Evolutionary conservation across 441 rosid genomes (phyloP).

Genomic region (Eutrema salsugineum): DNA sequence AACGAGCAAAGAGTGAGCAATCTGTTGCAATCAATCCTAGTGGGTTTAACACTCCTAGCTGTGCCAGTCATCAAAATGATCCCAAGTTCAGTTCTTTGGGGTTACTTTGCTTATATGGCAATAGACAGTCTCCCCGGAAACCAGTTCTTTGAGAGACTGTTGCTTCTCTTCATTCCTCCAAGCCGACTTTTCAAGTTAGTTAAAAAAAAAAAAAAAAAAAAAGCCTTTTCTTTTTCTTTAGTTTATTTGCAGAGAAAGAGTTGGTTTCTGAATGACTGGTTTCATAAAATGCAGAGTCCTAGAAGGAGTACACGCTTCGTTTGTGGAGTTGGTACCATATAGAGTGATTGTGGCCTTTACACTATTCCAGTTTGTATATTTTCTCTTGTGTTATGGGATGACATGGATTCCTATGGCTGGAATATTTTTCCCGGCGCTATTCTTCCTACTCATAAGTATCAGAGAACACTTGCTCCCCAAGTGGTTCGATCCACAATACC

Average conservation of each 20-base stretch:
- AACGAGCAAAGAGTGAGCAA: slow-evolving; percentile 84
- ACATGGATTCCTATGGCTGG: slow-evolving; percentile 90
- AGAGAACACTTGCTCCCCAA: slow-evolving; percentile 67
- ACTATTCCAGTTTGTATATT: slow-evolving; percentile 55
- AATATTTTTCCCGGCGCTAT: slow-evolving; percentile 63
- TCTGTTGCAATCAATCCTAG: slow-evolving; percentile 61
- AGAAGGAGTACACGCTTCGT: slow-evolving; percentile 70
- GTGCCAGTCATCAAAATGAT: slow-evolving; percentile 60
- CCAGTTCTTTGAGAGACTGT: slow-evolving; percentile 58
- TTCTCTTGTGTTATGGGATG: slow-evolving; percentile 68
- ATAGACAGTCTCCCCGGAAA: slow-evolving; percentile 67
- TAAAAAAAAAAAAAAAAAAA: no score
- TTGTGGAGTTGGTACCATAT: slow-evolving; percentile 71
- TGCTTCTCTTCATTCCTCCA: slow-evolving; percentile 49
- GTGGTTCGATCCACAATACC: slow-evolving; percentile 45
- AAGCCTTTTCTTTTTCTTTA: neutral
- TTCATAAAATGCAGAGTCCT: slow-evolving; percentile 47
- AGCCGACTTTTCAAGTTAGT: slow-evolving; percentile 48
- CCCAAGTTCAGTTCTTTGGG: slow-evolving; percentile 64
- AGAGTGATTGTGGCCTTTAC: slow-evolving; percentile 53
- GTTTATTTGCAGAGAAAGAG: neutral
- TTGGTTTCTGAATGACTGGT: neutral
- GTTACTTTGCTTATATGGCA: slow-evolving; percentile 64
- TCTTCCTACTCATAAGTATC: slow-evolving; percentile 60
- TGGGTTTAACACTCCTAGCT: slow-evolving; percentile 50